Conservation (phyloP, 108 stramenopile species). For the Cylindrotheca fusiformis region DNA sequence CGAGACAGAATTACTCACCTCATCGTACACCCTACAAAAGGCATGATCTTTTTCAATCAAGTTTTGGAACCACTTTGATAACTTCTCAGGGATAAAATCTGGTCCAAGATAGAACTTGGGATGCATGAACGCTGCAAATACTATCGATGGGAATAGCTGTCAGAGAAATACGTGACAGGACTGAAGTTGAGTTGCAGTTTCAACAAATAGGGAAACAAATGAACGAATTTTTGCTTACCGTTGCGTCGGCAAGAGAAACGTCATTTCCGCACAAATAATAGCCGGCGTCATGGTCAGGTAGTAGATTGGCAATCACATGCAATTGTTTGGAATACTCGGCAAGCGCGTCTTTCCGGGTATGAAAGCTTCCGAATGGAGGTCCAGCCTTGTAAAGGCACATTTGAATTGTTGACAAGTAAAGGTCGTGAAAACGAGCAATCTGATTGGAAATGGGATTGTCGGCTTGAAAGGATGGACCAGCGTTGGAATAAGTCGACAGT, state of each 20-base stretch:
- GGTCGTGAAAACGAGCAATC: constrained; percentile 89
- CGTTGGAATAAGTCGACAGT: constrained; percentile 51
- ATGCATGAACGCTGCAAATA: constrained; percentile 87
- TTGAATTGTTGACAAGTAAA: constrained; percentile 92
- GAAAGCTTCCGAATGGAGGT: constrained; percentile 81
- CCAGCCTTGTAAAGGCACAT: constrained; percentile 86
- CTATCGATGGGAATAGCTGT: constrained; percentile 68
- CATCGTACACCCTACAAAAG: constrained; percentile 74
- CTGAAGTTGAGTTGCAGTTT: no score
- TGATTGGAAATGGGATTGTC: constrained; percentile 76
- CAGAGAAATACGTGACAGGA: no score
- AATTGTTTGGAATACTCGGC: constrained; percentile 73
- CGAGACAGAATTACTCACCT: constrained; percentile 66
- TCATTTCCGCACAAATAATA: constrained; percentile 87
- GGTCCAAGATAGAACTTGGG: constrained; percentile 72
- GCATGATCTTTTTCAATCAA: constrained; percentile 57
- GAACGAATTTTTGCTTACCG: no score
- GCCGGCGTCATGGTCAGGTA: constrained; percentile 33
- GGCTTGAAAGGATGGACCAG: constrained; percentile 82
- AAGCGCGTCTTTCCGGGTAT: constrained; percentile 77
- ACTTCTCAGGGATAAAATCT: constrained; percentile 47
- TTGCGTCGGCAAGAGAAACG: constrained; percentile 91
- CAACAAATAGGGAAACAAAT: no score
- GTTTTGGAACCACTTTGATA: constrained; percentile 57
- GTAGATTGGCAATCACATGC: constrained; percentile 64